Evolutionary conservation across 192 early-diverging fungal species (phyloP).

Genomic region (Coemansia sp.): DNA sequence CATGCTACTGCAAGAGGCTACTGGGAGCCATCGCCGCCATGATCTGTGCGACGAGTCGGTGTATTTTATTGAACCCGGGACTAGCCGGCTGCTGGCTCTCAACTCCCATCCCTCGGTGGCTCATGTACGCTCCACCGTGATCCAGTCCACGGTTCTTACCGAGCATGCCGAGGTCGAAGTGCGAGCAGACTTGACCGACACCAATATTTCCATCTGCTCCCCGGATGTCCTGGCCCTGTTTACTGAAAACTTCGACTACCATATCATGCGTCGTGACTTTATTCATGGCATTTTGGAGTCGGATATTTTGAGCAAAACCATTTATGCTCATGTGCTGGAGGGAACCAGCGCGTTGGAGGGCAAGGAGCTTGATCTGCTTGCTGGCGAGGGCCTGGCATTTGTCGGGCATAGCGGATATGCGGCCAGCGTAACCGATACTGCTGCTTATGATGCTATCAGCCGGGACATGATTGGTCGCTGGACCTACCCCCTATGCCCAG

Average conservation of each 20-base stretch:
- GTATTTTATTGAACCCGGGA: conserved; percentile 77
- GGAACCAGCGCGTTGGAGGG: conserved; percentile 55
- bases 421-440: conserved; percentile 58
- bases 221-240: conserved; percentile 88
- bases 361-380: not conserved
- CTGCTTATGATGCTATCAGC: conserved; percentile 66
- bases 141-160: conserved; percentile 51
- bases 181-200: conserved; percentile 92
- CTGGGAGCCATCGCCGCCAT: conserved; percentile 60
- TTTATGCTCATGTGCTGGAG: conserved; percentile 75
- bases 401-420: conserved; percentile 56
- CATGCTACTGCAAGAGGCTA: conserved; percentile 80
- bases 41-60: conserved; percentile 63
- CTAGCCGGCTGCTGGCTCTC: conserved; percentile 79
- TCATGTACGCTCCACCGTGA: conserved; percentile 33
- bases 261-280: conserved; percentile 85
- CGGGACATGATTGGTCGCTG: conserved; percentile 86
- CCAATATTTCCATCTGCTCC: conserved; percentile 89
- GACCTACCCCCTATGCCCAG: conserved; percentile 93
- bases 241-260: conserved; percentile 98
- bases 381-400: conserved; percentile 1
- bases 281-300: conserved; percentile 85
- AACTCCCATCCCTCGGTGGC: conserved; percentile 57
- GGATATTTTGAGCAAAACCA: conserved; percentile 80
- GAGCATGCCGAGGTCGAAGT: conserved; percentile 64